phyloP scores from a whole-genome alignment of 163 green algal genomes.

The Chlorella variabilis region DNA sequence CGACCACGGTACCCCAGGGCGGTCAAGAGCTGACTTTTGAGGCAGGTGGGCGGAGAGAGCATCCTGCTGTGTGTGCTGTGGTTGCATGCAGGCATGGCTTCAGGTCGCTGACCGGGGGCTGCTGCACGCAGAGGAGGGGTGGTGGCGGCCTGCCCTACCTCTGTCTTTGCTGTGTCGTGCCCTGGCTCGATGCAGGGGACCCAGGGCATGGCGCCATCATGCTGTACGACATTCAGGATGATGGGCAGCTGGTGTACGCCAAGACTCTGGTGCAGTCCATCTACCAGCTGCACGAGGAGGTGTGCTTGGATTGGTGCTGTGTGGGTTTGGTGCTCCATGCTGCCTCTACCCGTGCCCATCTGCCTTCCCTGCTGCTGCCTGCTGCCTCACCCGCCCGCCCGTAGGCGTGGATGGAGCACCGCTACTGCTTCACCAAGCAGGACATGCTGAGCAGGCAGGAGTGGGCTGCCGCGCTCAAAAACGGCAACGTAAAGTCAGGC shows the following conservation, averaged over 20 bases:
- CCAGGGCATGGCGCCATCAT: background rate
- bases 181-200: slow-evolving; percentile 11
- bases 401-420: slow-evolving; percentile 33
- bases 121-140: too few species aligned
- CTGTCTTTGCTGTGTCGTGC: too few species aligned
- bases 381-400: background rate
- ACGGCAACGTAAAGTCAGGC: too few species aligned
- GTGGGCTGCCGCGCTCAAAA: slow-evolving; percentile 1
- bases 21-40: background rate
- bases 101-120: too few species aligned
- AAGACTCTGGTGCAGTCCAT: slow-evolving; percentile 16
- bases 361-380: too few species aligned
- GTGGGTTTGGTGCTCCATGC: too few species aligned
- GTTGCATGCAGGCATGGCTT: too few species aligned
- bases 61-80: too few species aligned
- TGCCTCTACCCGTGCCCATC: too few species aligned
- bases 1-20: background rate
- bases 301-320: too few species aligned
- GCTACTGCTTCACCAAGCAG: slow-evolving; percentile 15
- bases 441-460: slow-evolving; percentile 9
- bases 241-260: background rate
- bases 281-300: slow-evolving; percentile 18
- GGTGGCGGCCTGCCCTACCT: too few species aligned
- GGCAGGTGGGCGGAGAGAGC: background rate
- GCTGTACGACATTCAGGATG: slow-evolving; percentile 14